Evolutionary conservation across 495 filamentous ascomycete genomes (phyloP), one percentile per base, ranked within the genome.

Genomic region (Rusavskia elegans): DNA sequence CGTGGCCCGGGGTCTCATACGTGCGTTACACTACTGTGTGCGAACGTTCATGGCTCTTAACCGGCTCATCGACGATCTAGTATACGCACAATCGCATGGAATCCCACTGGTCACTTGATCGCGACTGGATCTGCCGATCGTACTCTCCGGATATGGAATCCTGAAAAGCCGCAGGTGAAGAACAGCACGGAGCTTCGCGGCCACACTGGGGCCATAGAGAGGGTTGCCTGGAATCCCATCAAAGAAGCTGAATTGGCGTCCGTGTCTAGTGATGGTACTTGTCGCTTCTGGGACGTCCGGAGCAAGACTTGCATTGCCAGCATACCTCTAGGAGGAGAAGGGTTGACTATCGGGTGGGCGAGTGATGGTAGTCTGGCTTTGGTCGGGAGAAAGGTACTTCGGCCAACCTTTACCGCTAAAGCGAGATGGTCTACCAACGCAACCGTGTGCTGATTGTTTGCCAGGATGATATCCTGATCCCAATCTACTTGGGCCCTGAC

Each of bases 271-370:
- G 92, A 97, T 64, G 89, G 89, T 1, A 82, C 83, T 16, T 84
- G 94, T 54, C 80, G 84, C 54, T 81, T 98, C 57, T 98, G 92
- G 92, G 93, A 98, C 63, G 87, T 94, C 17, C 76, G 89, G 56
- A 85, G 77, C 21, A 90, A 87, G 65, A 75, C 68, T 5, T 86
- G 84, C 50, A 76, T 86, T 36, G 88, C 86, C 58, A 84, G 84
- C 54, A 71, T 89, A 2, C 86, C 85, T 63, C 78, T 85, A n/a
- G 80, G 82, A 32, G 87, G 87, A 7, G 83, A 85, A 62, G 84
- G 87, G 9, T 85, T 93, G 55, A 85, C 80, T 14, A 70, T 95
- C 50, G 83, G 82, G 6, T 98, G 92, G 89, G 79, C 76, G 49
- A 88, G 88, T n/a, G 84, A 92, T 61, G 93, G 93, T 4, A 78